Evolutionary conservation across 768 basidiomycete species (phyloP), one percentile per base, ranked within the genome.

Genomic region (Mycena amicta): DNA sequence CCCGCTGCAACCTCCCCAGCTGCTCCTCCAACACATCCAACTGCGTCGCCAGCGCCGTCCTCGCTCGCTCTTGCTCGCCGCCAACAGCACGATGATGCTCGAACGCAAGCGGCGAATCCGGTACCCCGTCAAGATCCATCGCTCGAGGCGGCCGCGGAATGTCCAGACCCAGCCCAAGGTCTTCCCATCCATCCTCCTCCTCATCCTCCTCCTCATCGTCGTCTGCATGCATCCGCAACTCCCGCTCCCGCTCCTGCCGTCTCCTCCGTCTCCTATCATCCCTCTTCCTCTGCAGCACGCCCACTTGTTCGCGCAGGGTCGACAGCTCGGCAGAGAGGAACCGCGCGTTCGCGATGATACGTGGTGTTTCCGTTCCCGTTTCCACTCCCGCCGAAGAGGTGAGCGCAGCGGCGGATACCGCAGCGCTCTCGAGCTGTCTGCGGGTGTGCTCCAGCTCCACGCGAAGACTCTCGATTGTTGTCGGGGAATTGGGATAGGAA

Each of bases 21-120:
- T 53, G 57, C 18, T 26, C 29, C 3, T 43, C 43, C 15, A 62
- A 39, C 29, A 18, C 50, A 12, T 59, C 57, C 33, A 62, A 50
- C 45, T 59, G 61, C 13, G 49, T 30, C 49, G 30, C 8, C 58
- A 55, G 23, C 53, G 50, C 51, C n/a, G n/a, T n/a, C n/a, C n/a
- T n/a, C n/a, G n/a, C n/a, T n/a, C n/a, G n/a, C n/a, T n/a, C n/a
- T n/a, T n/a, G n/a, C n/a, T n/a, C n/a, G n/a, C n/a, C n/a, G 43
- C 25, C 11, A 25, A 5, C 8, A n/a, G n/a, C n/a, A n/a, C n/a
- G n/a, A n/a, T 25, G 12, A 49, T 28, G 25, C 25, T 26, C 47
- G 12, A 6, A 49, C 47, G 26, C 47, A 6, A 49, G 26, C 22
- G 47, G 47, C 47, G 47, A 49, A 20, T 49, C 47, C 27, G 47